Conservation (phyloP, 1,284 basidiomycete genomes). For the Microbotryomycetes sp. region DNA sequence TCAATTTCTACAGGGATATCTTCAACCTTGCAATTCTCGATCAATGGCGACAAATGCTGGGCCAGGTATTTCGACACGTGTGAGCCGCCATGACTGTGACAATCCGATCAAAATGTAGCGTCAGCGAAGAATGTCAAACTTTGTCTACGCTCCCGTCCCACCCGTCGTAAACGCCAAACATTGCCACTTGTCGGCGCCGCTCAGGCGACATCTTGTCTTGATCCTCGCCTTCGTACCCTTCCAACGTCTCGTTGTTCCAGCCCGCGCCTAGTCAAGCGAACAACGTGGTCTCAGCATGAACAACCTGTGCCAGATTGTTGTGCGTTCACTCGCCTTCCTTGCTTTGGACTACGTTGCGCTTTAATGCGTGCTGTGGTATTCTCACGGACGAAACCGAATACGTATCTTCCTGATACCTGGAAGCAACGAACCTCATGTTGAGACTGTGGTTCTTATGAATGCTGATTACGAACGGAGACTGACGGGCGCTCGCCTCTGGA, state of each 20-base stretch:
- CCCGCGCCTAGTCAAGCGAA: constrained; percentile 8
- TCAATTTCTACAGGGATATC: constrained; percentile 69
- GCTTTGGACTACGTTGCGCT: constrained; percentile 54
- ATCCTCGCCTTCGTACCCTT: constrained; percentile 48
- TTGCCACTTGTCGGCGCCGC: constrained; percentile 57
- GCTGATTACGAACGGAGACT: background rate
- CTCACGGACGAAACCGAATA: constrained; percentile 65
- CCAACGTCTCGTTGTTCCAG: constrained; percentile 21
- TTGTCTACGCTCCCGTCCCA: constrained; percentile 40
- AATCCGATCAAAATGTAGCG: constrained; percentile 36
- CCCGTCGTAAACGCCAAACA: constrained; percentile 86
- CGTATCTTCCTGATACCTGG: constrained; percentile 72
- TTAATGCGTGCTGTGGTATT: constrained; percentile 64
- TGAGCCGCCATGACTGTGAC: constrained; percentile 64
- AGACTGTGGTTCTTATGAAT: background rate
- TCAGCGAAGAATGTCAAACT: constrained; percentile 13
- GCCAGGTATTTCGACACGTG: constrained; percentile 67
- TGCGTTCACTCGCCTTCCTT: constrained; percentile 45
- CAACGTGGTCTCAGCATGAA: background rate
- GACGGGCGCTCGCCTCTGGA: constrained; percentile 28
- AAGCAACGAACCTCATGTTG: background rate
- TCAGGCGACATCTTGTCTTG: constrained; percentile 43
- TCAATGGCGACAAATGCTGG: constrained; percentile 66
- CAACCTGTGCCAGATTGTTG: background rate
- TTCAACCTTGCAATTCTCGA: constrained; percentile 63